Base-by-base conservation (phyloP, 306 rosid genomes). In the Lathyrus oleraceus region DNA sequence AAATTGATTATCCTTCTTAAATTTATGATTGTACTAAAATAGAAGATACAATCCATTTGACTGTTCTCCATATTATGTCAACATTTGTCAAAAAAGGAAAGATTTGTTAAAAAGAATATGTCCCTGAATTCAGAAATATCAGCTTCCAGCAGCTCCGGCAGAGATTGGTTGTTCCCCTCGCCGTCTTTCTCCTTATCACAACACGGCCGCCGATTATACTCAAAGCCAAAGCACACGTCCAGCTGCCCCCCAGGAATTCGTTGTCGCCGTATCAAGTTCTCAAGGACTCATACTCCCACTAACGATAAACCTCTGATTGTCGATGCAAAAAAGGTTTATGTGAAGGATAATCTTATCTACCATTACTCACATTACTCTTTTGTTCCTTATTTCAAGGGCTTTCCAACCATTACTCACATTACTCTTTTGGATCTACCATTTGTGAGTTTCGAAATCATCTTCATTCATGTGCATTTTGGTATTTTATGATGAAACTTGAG, bases 131-230 rank as follows among this genome's bases (percentile, higher is more conserved):
- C 87, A n/a, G 90, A 81, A 42, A 36, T 86, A 23, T 74, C 88
- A 14, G 77, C 39, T 35, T 35, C 39, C 10, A 35, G 38, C 8
- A 32, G 8, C 10, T 35, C 83, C 28, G 81, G 81, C 42, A 73
- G 96, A 40, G 96, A 89, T 81, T 87, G 97, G 97, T 82, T 84
- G 79, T 91, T 87, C 78, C 97, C 93, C 19, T 82, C 97, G 8
- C 91, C 86, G 77, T 81, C 93, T 23, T 82, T 72, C 53, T 68
- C 87, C 6, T 65, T 81, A 4, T 45, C 71, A 2, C 86, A 76
- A 21, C 56, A 73, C 67, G 76, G 77, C 52, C 89, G 88, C 4
- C 80, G 82, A 51, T 88, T 83, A 83, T 52, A 81, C 61, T 54
- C 88, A 21, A 79, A 78, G 8, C 52, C 90, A 60, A 36, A 82